These are phyloP conservation scores for Protomyces inundatus DNA, from an alignment of 1,139 yeast genomes.

Conservation along the genomic window DNA sequence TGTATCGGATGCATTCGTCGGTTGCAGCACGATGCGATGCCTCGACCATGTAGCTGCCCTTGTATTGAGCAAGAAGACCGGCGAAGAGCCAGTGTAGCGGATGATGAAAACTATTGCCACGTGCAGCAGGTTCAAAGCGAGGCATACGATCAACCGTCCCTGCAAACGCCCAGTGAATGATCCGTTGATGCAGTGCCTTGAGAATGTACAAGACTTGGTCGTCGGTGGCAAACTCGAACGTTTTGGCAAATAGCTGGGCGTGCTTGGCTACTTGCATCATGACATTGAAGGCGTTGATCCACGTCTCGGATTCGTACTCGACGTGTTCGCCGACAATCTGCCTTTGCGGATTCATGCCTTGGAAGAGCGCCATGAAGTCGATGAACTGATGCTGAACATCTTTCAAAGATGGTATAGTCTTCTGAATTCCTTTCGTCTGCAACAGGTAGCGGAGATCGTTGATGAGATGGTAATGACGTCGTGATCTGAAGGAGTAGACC, in stretches of 20 bases:
- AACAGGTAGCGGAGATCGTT: conserved; percentile 67
- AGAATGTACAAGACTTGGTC: neutral
- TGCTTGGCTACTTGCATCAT: conserved; percentile 47
- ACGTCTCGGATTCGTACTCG: conserved; percentile 83
- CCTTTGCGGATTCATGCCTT: conserved; percentile 69
- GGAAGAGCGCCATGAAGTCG: conserved; percentile 65
- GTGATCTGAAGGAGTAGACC: conserved; percentile 52
- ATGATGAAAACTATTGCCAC: conserved; percentile 60
- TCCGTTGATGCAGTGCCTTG: neutral
- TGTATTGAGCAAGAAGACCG: conserved; percentile 1
- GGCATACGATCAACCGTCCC: conserved; percentile 31
- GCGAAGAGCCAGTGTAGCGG: conserved; percentile 66
- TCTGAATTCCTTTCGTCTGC: conserved; percentile 30
- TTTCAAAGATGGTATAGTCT: conserved; percentile 43
- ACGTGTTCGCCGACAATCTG: conserved; percentile 80
- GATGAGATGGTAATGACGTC: conserved; percentile 79
- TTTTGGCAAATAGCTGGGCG: conserved; percentile 40
- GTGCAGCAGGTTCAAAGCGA: conserved; percentile 41
- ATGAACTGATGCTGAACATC: conserved; percentile 45
- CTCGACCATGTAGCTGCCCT: neutral
- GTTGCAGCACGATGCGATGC: neutral
- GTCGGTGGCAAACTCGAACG: conserved; percentile 32
- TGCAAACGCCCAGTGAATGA: conserved; percentile 4
- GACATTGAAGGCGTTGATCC: conserved; percentile 74
- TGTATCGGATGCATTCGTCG: conserved; percentile 41